Evolutionary conservation across 495 filamentous ascomycete species (phyloP).

Genomic region (Aspergillus nidulans): DNA sequence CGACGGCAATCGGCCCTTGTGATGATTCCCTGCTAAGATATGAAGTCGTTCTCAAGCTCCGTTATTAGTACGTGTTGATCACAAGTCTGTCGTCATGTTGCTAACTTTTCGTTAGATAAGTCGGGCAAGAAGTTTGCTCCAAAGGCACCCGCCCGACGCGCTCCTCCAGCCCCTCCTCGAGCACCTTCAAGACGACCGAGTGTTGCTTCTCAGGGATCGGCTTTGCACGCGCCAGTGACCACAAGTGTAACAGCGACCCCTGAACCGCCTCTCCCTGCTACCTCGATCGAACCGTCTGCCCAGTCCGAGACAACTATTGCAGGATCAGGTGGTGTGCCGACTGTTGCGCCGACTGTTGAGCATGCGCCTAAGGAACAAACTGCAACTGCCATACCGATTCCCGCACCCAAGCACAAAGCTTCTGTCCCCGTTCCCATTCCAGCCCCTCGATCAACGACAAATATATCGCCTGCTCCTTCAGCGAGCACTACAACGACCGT

Average conservation of each 20-base stretch:
- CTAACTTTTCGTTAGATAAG: conserved; percentile 37
- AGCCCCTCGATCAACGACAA: conserved; percentile 8
- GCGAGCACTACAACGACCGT: conserved; percentile 2
- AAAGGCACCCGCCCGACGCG: conserved; percentile 46
- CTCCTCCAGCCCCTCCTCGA: conserved; percentile 27
- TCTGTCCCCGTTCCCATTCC: conserved; percentile 17
- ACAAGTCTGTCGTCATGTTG: not conserved
- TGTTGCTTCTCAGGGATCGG: conserved; percentile 32
- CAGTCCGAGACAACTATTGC: conserved; percentile 15
- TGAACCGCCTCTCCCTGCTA: conserved; percentile 18
- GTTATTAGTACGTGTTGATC: conserved; percentile 46
- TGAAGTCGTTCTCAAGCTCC: conserved; percentile 55
- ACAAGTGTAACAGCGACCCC: conserved; percentile 21
- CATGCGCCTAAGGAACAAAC: conserved; percentile 4
- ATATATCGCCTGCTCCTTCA: conserved; percentile 14
- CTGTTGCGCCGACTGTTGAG: not conserved
- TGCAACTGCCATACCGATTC: conserved; percentile 26
- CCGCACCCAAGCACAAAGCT: conserved; percentile 27
- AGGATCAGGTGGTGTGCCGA: not conserved
- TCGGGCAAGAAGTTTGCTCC: conserved; percentile 54
- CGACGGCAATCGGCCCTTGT: conserved; percentile 13
- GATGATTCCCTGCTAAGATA: conserved; percentile 26
- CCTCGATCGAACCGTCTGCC: conserved; percentile 20
- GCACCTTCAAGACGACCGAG: conserved; percentile 37
- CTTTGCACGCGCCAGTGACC: conserved; percentile 30